Evolutionary conservation across 2,329 filamentous ascomycete genomes (phyloP), one percentile per base, ranked within the genome.

Genomic region (Pseudocercospora macadamiae): DNA sequence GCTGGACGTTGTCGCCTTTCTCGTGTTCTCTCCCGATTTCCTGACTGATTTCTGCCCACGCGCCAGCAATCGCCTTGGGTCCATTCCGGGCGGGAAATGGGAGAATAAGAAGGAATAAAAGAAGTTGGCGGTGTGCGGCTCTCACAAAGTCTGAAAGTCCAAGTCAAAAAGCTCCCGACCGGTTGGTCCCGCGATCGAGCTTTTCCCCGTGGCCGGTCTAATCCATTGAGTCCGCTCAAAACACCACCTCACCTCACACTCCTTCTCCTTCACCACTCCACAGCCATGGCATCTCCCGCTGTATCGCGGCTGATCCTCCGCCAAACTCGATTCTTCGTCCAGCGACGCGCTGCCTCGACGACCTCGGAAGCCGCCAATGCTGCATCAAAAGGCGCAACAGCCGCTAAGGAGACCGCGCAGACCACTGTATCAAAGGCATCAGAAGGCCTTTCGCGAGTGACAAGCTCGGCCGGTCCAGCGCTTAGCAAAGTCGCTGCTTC

Each of bases 401-500:
- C 75, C 60, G 74, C 74, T 39, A 80, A 80, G 73, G 77, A 80
- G 64, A 77, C 74, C 64, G 74, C 75, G 54, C 68, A 72, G 54
- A 66, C 72, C 55, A 73, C 71, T 26, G 65, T 68, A 59, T 65
- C 62, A 70, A 91, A 91, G 83, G 92, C 91, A 59, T 84, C 87
- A 66, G 83, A 96, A 79, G 91, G 92, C 65, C 85, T 97, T 55
- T 91, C 89, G 70, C 87, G 87, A 73, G 93, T 95, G 71, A 83
- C 88, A 65, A 87, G 89, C 70, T 87, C 90, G 54, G 93, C 92
- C 69, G 90, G 90, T 57, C 88, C 90, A 62, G 90, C 87, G 62
- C 82, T 96, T 70, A 83, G 84, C 68, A 87, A 85, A 73, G 90
- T 89, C 68, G 89, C 89, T 57, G 85, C 86, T 73, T 84, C 86